A percentile compares a stretch with the other conserved stretches of the same genome.
Conservation (phyloP, 2,329 filamentous ascomycete species). For the Phialemoniopsis sp. region DNA sequence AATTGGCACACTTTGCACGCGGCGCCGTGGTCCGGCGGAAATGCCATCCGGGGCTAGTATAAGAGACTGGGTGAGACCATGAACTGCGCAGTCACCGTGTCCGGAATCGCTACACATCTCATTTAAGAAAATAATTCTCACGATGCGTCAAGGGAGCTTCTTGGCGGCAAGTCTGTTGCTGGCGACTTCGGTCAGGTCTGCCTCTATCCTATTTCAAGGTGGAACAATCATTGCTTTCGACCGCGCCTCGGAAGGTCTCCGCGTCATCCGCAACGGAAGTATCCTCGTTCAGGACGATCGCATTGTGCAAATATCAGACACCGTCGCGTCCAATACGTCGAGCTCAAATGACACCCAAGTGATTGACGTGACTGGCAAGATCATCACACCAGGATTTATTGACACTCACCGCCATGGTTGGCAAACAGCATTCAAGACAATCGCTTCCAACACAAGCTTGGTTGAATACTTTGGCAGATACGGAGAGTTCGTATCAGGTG, state of each 20-base stretch:
- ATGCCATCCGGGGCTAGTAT: too few relatives aligned
- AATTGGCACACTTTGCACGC: too few relatives aligned
- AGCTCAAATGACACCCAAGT: constrained; percentile 21
- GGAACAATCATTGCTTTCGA: constrained; percentile 38
- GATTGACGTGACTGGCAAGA: constrained; percentile 45
- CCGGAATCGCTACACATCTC: too few relatives aligned
- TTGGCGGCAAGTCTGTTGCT: too few relatives aligned
- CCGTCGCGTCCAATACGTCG: background rate
- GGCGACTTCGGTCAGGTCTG: constrained; percentile 6
- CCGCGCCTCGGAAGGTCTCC: constrained; percentile 20
- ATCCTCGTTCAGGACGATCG: constrained; percentile 32
- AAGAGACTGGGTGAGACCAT: too few relatives aligned
- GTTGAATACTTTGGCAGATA: constrained; percentile 41
- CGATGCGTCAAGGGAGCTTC: too few relatives aligned
- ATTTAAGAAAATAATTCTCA: too few relatives aligned
- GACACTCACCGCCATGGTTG: constrained; percentile 53
- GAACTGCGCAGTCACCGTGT: too few relatives aligned
- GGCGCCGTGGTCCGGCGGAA: too few relatives aligned
- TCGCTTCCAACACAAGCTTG: constrained; percentile 46
- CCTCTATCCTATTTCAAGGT: constrained; percentile 15
- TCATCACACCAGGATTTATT: constrained; percentile 51
- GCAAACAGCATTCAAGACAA: constrained; percentile 51
- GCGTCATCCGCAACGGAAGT: constrained; percentile 32
- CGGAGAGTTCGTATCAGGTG: constrained; percentile 22
- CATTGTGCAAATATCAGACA: constrained; percentile 25